A percentile compares a stretch with the other conserved stretches of the same genome.
These are phyloP conservation scores for Rhododendron williamsianum DNA, from an alignment of 148 eudicot genomes.

Conservation along the genomic window DNA sequence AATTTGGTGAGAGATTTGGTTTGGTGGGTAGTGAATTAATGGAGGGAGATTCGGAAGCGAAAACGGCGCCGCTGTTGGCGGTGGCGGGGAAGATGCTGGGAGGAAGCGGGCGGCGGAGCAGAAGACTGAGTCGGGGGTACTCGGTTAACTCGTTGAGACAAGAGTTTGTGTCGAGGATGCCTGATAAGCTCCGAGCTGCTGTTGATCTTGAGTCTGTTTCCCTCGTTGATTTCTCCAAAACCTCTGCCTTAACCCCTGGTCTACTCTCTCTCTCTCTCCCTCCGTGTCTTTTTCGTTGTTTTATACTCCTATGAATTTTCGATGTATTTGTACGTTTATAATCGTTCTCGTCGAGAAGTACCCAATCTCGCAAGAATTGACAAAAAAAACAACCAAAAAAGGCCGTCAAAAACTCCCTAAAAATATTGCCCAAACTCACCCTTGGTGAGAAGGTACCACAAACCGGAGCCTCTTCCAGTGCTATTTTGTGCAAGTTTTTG, in stretches of 20 bases:
- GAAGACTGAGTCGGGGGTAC: constrained; percentile 38
- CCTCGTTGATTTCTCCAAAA: constrained; percentile 37
- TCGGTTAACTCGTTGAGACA: constrained; percentile 60
- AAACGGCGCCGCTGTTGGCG: constrained; percentile 24
- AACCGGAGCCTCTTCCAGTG: no score
- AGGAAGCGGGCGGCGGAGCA: constrained; percentile 24
- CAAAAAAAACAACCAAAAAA: no score
- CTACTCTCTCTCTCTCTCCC: neutral
- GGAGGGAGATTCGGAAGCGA: constrained; percentile 3
- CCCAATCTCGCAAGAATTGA: no score
- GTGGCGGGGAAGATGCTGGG: constrained; percentile 15
- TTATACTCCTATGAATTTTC: no score
- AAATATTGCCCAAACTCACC: no score
- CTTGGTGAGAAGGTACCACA: no score
- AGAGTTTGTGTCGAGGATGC: constrained; percentile 58
- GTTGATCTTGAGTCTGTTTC: constrained; percentile 48
- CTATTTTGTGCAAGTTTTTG: no score
- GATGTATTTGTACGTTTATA: no score
- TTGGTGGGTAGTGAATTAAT: neutral
- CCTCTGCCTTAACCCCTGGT: constrained; percentile 47
- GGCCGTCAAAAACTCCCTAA: no score
- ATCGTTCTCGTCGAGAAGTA: no score
- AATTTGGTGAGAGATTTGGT: neutral
- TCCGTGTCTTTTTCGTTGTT: neutral
- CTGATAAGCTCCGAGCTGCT: constrained; percentile 54